Percentiles rank a stretch among this genome's conserved stretches.
Conservation (phyloP, 2,329 filamentous ascomycete species). For the Arthrobotrys entomopaga region DNA sequence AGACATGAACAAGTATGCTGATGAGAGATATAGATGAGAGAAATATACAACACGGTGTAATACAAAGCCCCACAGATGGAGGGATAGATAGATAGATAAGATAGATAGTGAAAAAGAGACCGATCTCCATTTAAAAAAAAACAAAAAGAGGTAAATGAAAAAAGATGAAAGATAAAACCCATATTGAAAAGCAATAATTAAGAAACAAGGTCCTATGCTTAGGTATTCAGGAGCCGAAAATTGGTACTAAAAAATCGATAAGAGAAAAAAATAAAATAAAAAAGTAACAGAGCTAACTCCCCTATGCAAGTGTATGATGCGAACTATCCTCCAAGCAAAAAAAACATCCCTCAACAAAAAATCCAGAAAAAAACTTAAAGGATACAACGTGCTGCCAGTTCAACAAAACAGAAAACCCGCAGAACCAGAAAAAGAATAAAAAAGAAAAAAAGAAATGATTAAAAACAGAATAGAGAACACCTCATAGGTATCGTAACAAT, state of each 20-base stretch:
- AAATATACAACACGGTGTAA: conserved; percentile 49
- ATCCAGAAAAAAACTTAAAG: conserved; percentile 26
- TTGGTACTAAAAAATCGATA: too few relatives aligned
- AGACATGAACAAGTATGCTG: neutral
- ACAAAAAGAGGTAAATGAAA: conserved; percentile 10
- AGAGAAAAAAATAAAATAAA: conserved; percentile 15
- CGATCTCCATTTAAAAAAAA: conserved; percentile 35
- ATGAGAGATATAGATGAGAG: conserved; percentile 27
- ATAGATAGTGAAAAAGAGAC: conserved; percentile 25
- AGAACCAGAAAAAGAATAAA: conserved; percentile 14
- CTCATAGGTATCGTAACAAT: conserved; percentile 54
- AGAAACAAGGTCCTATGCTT: conserved; percentile 37
- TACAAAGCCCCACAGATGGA: conserved; percentile 9
- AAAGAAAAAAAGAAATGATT: neutral
- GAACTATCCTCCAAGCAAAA: conserved; percentile 47
- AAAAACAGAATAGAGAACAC: conserved; percentile 43
- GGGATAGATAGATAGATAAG: conserved; percentile 17
- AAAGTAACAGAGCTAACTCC: conserved; percentile 37
- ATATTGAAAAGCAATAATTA: conserved; percentile 35
- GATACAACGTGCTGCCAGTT: conserved; percentile 47
- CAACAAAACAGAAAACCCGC: conserved; percentile 27
- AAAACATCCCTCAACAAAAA: conserved; percentile 37
- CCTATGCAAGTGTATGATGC: conserved; percentile 54
- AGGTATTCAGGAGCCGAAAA: conserved; percentile 37
- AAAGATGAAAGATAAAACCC: too few relatives aligned